Conservation (phyloP, 805 yeast species). For the fission yeast (Schizosaccharomyces pombe) region ASM294v3 CU329670.1:3436001-3436500, state of each 20-base stretch:
- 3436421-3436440: conserved; percentile 99
- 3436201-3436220: too few species aligned
- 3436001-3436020: too few species aligned
- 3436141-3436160: too few species aligned
- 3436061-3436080: too few species aligned
- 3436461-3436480: conserved; percentile 99
- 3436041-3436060: too few species aligned
- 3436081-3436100: too few species aligned
- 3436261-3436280: not conserved
- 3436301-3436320: conserved; percentile 84
- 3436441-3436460: conserved; percentile 99
- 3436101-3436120: too few species aligned
- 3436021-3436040: too few species aligned
- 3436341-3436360: conserved; percentile 99
- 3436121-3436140: too few species aligned
- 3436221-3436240: too few species aligned
- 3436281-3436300: conserved; percentile 11
- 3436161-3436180: too few species aligned
- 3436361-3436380: conserved; percentile 99
- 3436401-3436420: conserved; percentile 99
- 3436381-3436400: conserved; percentile 95
- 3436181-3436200: too few species aligned
- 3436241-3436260: not conserved
- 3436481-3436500: conserved; percentile 97
- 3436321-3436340: conserved; percentile 98